A percentile compares a stretch with the other conserved stretches of the same genome.
Conservation (phyloP, 1,284 basidiomycete species). For the Trichosporon coremiiforme region DNA sequence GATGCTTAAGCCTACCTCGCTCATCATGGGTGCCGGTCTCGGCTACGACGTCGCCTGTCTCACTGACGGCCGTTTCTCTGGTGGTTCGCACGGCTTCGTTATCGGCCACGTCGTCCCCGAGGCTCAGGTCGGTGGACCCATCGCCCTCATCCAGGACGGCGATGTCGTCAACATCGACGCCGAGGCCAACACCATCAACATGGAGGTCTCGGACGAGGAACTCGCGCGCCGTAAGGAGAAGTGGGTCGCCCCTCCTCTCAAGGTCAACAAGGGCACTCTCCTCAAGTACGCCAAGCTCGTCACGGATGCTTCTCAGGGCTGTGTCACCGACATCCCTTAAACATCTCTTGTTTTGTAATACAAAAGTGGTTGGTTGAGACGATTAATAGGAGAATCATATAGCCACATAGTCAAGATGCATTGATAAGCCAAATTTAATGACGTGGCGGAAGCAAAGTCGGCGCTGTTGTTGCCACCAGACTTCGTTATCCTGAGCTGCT, state of each 20-base stretch:
- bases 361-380: constrained; percentile 1
- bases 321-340: constrained; percentile 44
- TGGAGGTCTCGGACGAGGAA: constrained; percentile 80
- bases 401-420: constrained; percentile 16
- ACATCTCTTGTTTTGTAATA: constrained; percentile 11
- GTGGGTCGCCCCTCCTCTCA: constrained; percentile 84
- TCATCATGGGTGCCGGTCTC: constrained; percentile 90
- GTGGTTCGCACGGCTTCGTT: constrained; percentile 65
- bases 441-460: constrained; percentile 8
- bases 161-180: constrained; percentile 83
- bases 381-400: constrained; percentile 5
- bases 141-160: constrained; percentile 90
- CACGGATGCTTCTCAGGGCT: constrained; percentile 65
- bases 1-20: constrained; percentile 74
- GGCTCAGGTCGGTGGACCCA: constrained; percentile 89
- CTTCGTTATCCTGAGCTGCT: neutral
- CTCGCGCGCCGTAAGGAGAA: constrained; percentile 67
- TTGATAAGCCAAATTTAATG: constrained; percentile 16
- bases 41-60: constrained; percentile 87
- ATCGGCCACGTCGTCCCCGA: constrained; percentile 66
- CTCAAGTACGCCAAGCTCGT: constrained; percentile 86
- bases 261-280: constrained; percentile 78
- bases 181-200: constrained; percentile 73
- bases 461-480: constrained; percentile 7
- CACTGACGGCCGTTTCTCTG: constrained; percentile 95